These are phyloP conservation scores for Platanus orientalis DNA, from an alignment of 164 flowering plant genomes.

Conservation along the genomic window DNA sequence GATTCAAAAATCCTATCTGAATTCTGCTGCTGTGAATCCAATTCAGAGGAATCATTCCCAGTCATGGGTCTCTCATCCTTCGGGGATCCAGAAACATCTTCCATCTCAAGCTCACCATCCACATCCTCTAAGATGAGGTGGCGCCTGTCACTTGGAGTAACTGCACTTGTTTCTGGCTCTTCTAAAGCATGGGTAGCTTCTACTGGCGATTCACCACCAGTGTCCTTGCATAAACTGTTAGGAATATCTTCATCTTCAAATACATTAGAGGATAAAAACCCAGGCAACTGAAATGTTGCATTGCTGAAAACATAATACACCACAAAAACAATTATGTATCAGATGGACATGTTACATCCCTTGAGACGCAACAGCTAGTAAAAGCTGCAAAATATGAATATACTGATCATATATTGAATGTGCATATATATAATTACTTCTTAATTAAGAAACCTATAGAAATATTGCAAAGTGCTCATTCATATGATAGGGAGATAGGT, in stretches of 20 bases:
- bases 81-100: constrained; percentile 68
- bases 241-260: constrained; percentile 75
- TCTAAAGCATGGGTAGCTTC: constrained; percentile 28
- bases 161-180: constrained; percentile 32
- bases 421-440: neutral
- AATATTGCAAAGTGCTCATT: no score
- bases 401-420: neutral
- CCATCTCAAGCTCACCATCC: constrained; percentile 94
- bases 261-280: constrained; percentile 58
- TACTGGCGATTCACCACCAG: constrained; percentile 26
- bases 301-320: constrained; percentile 46
- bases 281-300: constrained; percentile 92
- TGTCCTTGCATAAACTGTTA: constrained; percentile 31
- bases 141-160: constrained; percentile 61
- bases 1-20: constrained; percentile 28
- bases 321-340: no score
- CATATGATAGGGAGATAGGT: no score
- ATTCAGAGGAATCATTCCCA: constrained; percentile 23
- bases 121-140: constrained; percentile 73
- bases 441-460: neutral
- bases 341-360: no score
- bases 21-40: constrained; percentile 22
- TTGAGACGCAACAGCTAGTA: neutral
- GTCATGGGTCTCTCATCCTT: constrained; percentile 39
- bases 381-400: neutral